Conservation (phyloP, 139 green algal species). For the Gonium pectorale region DNA sequence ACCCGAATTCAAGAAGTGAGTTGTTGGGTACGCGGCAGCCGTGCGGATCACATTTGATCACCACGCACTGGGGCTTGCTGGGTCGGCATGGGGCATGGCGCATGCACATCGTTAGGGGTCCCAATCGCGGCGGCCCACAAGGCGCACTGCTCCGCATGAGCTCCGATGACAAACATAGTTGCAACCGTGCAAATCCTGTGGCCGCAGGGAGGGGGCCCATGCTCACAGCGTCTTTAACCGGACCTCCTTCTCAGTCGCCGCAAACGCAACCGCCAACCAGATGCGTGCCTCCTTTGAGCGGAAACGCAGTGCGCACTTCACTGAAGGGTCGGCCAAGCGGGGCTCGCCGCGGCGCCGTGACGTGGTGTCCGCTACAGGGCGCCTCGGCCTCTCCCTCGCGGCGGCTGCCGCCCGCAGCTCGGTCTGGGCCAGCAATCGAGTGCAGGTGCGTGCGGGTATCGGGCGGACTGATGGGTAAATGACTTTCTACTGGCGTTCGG, state of each 20-base stretch:
- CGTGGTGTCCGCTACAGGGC: neutral
- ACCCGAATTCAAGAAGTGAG: conserved; percentile 32
- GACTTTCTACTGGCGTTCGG: too few species aligned
- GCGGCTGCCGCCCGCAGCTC: conserved; percentile 3
- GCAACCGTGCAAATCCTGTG: too few species aligned
- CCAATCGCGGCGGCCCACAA: too few species aligned
- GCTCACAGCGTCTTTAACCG: neutral
- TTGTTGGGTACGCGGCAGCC: neutral
- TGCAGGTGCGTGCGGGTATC: neutral
- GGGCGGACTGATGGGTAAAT: neutral
- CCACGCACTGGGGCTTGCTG: too few species aligned
- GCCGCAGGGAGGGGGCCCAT: neutral
- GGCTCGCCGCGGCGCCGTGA: neutral
- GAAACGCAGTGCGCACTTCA: neutral
- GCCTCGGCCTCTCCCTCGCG: conserved; percentile 14
- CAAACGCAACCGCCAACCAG: conserved; percentile 21
- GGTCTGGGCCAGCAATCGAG: neutral
- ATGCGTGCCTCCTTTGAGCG: conserved; percentile 25
- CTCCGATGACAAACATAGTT: too few species aligned
- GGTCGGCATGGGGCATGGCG: too few species aligned
- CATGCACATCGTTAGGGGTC: too few species aligned
- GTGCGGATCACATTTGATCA: too few species aligned
- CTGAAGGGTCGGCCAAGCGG: neutral
- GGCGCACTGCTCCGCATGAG: too few species aligned
- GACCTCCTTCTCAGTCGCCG: conserved; percentile 27